Evolutionary conservation across 2,329 filamentous ascomycete genomes (phyloP).

Genomic region (Septoria petroselini): DNA sequence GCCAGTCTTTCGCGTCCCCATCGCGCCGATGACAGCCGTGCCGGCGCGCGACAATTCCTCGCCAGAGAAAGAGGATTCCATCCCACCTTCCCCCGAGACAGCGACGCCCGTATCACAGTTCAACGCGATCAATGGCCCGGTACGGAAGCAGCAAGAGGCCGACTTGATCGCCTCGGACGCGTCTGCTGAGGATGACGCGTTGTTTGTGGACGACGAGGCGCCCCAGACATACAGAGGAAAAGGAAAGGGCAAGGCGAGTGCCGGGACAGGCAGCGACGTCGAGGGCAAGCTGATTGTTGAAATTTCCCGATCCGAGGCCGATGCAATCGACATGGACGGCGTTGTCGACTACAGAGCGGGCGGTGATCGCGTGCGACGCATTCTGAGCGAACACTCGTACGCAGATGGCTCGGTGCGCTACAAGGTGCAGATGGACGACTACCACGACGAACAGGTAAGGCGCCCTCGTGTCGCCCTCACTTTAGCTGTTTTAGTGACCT

Average conservation of each 20-base stretch:
- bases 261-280: neutral
- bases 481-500: too few relatives aligned
- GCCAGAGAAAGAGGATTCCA: conserved; percentile 8
- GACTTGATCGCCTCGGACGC: conserved; percentile 15
- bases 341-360: conserved; percentile 33
- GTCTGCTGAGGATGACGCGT: conserved; percentile 9
- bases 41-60: conserved; percentile 14
- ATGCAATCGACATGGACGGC: conserved; percentile 16
- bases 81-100: conserved; percentile 14
- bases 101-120: conserved; percentile 12
- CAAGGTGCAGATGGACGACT: conserved; percentile 44
- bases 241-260: conserved; percentile 5
- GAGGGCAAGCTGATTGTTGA: conserved; percentile 14
- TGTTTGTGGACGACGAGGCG: conserved; percentile 14
- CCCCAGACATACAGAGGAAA: neutral
- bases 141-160: conserved; percentile 6
- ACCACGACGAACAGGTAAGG: conserved; percentile 41
- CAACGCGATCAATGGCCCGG: conserved; percentile 23
- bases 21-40: conserved; percentile 27
- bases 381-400: conserved; percentile 41
- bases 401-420: conserved; percentile 39
- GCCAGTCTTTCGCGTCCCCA: conserved; percentile 18
- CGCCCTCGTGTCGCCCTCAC: too few relatives aligned
- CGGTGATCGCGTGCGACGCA: conserved; percentile 37
- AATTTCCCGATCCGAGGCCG: conserved; percentile 22